Evolutionary conservation across 129 eudicot genomes (phyloP).

Genomic region (Flaveria ramosissima): DNA sequence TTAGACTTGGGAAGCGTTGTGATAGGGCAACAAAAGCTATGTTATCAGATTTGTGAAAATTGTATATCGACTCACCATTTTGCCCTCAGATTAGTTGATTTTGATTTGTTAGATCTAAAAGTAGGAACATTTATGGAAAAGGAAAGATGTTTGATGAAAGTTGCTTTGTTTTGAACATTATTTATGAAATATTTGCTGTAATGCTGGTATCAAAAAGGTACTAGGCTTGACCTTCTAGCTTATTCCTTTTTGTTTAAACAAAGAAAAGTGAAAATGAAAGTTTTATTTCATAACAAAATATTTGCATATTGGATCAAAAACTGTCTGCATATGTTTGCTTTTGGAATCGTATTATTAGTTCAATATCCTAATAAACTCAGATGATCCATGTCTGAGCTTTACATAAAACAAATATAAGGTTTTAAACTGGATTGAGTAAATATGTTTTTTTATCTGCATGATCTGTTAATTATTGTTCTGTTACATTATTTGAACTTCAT

Average conservation of each 20-base stretch:
- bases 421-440: neutral
- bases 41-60: neutral
- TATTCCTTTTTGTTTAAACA: neutral
- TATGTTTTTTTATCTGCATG: neutral
- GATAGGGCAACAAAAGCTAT: neutral
- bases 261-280: conserved; percentile 1
- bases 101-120: neutral
- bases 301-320: neutral
- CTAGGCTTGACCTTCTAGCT: neutral
- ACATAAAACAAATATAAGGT: neutral
- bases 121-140: neutral
- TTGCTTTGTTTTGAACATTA: neutral
- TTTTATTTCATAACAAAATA: neutral
- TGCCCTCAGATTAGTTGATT: conserved; percentile 7
- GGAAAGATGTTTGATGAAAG: conserved; percentile 1
- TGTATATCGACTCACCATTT: neutral
- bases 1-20: neutral
- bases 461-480: neutral
- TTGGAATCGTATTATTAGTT: neutral
- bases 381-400: neutral
- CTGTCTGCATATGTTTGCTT: conserved; percentile 6
- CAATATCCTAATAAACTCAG: neutral
- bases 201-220: conserved; percentile 5
- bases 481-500: conserved; percentile 4
- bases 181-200: neutral